Evolutionary conservation across 805 yeast species (phyloP), one percentile per base, ranked within the genome.

Genomic region (Hanseniaspora nectarophila): DNA sequence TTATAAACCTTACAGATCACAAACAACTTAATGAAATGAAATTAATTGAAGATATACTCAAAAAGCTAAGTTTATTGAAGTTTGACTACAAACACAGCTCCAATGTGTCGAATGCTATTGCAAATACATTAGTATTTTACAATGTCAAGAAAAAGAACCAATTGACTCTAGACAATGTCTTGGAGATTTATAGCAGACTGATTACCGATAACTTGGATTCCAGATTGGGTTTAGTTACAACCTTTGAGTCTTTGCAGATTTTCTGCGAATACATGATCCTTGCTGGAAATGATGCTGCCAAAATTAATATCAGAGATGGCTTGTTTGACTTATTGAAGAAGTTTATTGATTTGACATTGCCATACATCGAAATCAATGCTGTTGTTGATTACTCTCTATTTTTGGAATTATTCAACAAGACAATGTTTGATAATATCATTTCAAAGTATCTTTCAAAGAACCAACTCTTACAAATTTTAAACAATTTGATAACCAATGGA

Each of bases 301-400:
- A 24, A 3, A 28, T 8, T 56, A 58, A 62, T 54, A 42, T 42
- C 7, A 46, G 70, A 52, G 45, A 63, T 51, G n/a, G 43, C 45
- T 28, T 26, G 26, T 29, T 44, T 35, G 28, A 44, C 15, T 12
- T 21, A 35, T 10, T 47, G 3, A 47, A 40, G 24, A 28, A 43
- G n/a, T 47, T 47, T 18, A 40, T 47, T 29, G 51, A 47, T 5
- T 24, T 47, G 45, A 39, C 51, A 13, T 10, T 47, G 9, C 51
- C 51, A 10, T 47, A 47, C 29, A 40, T 47, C 53, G 55, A 56
- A 63, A 54, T 60, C 5, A 57, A 66, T 53, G 35, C 53, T 8
- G 26, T 53, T 2, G 61, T 70, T 0, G 70, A 72, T 1, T 66
- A 61, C 35, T 51, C 67, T 1, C 28, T 70, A 10, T 70, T 72